Evolutionary conservation across 2,329 filamentous ascomycete genomes (phyloP).

Genomic region (Pseudogymnoascus sp.): DNA sequence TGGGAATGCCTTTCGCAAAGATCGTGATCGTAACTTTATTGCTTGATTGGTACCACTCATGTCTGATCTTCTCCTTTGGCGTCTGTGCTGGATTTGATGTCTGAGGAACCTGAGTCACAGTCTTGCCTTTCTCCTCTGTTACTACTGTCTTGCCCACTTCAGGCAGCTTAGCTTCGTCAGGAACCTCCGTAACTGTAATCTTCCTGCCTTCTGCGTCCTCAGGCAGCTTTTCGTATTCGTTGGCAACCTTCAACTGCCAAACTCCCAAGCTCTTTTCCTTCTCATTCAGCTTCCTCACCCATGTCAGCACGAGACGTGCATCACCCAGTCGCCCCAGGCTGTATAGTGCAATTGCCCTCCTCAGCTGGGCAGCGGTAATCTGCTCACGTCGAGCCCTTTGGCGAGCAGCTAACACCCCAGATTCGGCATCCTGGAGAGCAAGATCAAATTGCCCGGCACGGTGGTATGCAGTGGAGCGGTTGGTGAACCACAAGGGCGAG

Average conservation of each 20-base stretch:
- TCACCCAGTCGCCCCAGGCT: slow-evolving; percentile 66
- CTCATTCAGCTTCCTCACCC: slow-evolving; percentile 44
- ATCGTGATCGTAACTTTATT: slow-evolving; percentile 56
- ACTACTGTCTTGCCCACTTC: slow-evolving; percentile 30
- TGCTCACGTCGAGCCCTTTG: slow-evolving; percentile 66
- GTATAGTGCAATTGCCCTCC: slow-evolving; percentile 67
- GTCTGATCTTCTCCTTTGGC: slow-evolving; percentile 51
- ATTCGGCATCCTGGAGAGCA: slow-evolving; percentile 63
- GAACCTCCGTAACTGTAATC: slow-evolving; percentile 45
- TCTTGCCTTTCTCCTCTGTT: slow-evolving; percentile 10
- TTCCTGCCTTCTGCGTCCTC: slow-evolving; percentile 40
- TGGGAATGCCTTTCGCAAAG: slow-evolving; percentile 56
- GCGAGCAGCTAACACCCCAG: slow-evolving; percentile 52
- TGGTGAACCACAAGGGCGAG: slow-evolving; percentile 73
- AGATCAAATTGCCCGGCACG: slow-evolving; percentile 52
- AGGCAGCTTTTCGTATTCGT: slow-evolving; percentile 41
- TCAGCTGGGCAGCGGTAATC: slow-evolving; percentile 74
- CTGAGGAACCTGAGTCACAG: slow-evolving; percentile 8
- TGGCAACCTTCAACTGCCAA: slow-evolving; percentile 49
- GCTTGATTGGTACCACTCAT: slow-evolving; percentile 61
- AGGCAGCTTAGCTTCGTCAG: slow-evolving; percentile 35
- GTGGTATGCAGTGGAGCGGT: slow-evolving; percentile 72
- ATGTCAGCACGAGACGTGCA: slow-evolving; percentile 61
- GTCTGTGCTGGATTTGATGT: slow-evolving; percentile 27
- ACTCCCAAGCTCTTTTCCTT: slow-evolving; percentile 46